Conservation (phyloP, 2,329 filamentous ascomycete genomes). For the Ophiocordyceps unilateralis region DNA sequence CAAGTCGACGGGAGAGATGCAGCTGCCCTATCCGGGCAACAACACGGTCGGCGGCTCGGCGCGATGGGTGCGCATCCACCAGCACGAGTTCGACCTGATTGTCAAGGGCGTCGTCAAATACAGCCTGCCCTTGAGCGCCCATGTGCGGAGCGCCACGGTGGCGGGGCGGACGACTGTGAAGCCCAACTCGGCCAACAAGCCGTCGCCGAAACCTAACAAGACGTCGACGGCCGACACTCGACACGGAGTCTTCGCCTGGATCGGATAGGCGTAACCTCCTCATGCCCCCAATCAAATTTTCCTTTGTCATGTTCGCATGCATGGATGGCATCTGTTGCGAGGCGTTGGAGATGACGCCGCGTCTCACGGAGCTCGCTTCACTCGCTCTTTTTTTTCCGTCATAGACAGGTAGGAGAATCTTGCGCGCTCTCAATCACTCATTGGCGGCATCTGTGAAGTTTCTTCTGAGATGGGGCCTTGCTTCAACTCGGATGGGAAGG, state of each 20-base stretch:
- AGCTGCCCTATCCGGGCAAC: constrained; percentile 71
- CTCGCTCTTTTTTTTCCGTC: neutral
- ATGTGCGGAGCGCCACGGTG: constrained; percentile 40
- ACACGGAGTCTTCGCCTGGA: neutral
- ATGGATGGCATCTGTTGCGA: neutral
- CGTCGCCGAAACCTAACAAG: constrained; percentile 57
- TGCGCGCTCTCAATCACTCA: neutral
- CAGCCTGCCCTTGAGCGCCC: constrained; percentile 43
- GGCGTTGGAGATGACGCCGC: neutral
- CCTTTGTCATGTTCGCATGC: constrained; percentile 9
- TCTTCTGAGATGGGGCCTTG: neutral
- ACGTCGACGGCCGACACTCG: constrained; percentile 25
- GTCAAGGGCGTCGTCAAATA: constrained; percentile 86
- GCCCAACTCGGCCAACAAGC: constrained; percentile 43
- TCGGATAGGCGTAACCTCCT: neutral
- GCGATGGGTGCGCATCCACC: constrained; percentile 78
- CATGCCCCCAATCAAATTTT: neutral
- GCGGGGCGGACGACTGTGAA: constrained; percentile 42
- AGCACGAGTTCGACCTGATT: constrained; percentile 87
- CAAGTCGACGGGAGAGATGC: constrained; percentile 65
- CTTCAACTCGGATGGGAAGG: neutral
- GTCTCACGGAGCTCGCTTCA: neutral
- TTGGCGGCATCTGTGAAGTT: neutral
- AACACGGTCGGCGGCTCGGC: constrained; percentile 70
- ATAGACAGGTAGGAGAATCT: neutral